Base-by-base conservation (phyloP, 2,329 filamentous ascomycete genomes). In the Rasamsonia emersonii region DNA sequence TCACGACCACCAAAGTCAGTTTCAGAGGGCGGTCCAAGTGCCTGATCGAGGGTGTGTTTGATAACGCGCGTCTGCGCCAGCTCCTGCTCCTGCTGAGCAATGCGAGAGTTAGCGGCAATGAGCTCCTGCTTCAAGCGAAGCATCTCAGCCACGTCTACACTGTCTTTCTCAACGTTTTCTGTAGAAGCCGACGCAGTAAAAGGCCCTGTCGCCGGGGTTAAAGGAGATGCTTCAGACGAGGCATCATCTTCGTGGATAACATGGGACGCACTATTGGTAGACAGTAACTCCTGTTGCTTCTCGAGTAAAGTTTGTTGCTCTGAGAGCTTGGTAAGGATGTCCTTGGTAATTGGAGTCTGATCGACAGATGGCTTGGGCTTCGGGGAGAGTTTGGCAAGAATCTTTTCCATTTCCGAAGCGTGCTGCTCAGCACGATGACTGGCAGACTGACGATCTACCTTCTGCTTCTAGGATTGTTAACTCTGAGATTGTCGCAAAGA, bases 261-360 rank as follows among this genome's bases (percentile, higher is more conserved):
- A 18, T 37, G 18, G 2, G 42, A 31, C 9, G 36, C 35, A 23
- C 33, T 40, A 24, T 43, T 47, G 21, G 37, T 40, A 11, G 39
- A 33, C 25, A 74, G 51, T 32, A 66, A 65, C 36, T 73, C 65
- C 39, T 70, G 72, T 49, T 81, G 75, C 54, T 75, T 70, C 30
- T 65, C 66, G 30, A 79, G 58, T n/a, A 68, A 54, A 25, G 64
- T 64, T 48, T 80, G 75, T 48, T 86, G 80, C 54, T 86, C 78
- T n/a, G 75, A 75, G 28, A 89, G 68, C 51, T 79, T 82, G 35
- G 79, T 75, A 42, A 86, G 64, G 31, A 86, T 45, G 9, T 50
- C 49, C 26, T 50, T 38, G 18, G 47, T 45, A 9, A 36, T 32
- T 16, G 37, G 30, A 20, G 39, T 18, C 23, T 44, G 42, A 20